A percentile compares a stretch with the other conserved stretches of the same genome.
These are phyloP conservation scores for Sistotremastrum niveocremeum DNA, from an alignment of 768 basidiomycete genomes.

Conservation along the genomic window DNA sequence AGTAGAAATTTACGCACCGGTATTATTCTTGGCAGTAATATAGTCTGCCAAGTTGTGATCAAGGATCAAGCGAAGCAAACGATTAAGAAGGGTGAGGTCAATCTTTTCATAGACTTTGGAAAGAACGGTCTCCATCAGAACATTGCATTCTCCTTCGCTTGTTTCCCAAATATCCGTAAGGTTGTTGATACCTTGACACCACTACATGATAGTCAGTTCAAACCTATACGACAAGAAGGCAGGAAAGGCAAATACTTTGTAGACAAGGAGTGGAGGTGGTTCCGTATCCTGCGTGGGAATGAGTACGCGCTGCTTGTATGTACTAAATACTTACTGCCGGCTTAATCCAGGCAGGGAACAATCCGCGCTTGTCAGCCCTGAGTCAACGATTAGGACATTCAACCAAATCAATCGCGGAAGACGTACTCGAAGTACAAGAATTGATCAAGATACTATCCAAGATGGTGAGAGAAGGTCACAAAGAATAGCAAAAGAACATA, in stretches of 20 bases:
- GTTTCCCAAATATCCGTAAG: slow-evolving; percentile 98
- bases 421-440: slow-evolving; percentile 90
- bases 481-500: slow-evolving; percentile 23
- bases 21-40: slow-evolving; percentile 98
- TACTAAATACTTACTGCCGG: slow-evolving; percentile 43
- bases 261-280: slow-evolving; percentile 90
- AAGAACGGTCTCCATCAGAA: slow-evolving; percentile 97
- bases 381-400: slow-evolving; percentile 1
- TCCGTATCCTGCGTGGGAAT: slow-evolving; percentile 61
- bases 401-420: background rate
- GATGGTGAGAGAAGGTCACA: background rate
- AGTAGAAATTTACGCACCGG: slow-evolving; percentile 27
- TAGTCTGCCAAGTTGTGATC: slow-evolving; percentile 99
- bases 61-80: slow-evolving; percentile 87
- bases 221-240: background rate
- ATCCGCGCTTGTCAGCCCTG: slow-evolving; percentile 86
- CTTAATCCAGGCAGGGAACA: slow-evolving; percentile 99
- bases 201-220: slow-evolving; percentile 23
- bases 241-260: slow-evolving; percentile 39
- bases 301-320: slow-evolving; percentile 11
- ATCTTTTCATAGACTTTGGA: slow-evolving; percentile 99
- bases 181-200: slow-evolving; percentile 99
- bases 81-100: slow-evolving; percentile 89
- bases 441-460: slow-evolving; percentile 75
- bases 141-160: slow-evolving; percentile 92